Evolutionary conservation across 805 yeast species (phyloP).

Genomic region (Ogataea paraovalis): DNA sequence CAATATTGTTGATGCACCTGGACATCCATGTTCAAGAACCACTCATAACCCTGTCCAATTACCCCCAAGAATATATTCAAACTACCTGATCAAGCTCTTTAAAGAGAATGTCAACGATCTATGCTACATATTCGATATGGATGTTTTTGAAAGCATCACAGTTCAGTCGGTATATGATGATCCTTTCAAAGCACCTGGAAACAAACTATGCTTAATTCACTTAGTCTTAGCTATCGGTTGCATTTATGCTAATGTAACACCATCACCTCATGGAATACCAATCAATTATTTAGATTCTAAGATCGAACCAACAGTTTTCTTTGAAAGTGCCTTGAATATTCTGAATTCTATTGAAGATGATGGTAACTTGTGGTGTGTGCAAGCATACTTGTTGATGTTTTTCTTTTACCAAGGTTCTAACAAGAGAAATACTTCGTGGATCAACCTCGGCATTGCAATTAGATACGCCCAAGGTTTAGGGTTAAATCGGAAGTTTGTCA

Average conservation of each 20-base stretch:
- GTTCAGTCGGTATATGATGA: conserved; percentile 31
- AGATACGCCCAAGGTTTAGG: conserved; percentile 42
- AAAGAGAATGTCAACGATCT: conserved; percentile 37
- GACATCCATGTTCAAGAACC: conserved; percentile 11
- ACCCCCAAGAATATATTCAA: conserved; percentile 30
- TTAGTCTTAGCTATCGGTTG: conserved; percentile 40
- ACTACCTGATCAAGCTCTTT: conserved; percentile 31
- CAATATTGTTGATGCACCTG: conserved; percentile 35
- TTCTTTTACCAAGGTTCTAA: conserved; percentile 39
- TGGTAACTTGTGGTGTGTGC: conserved; percentile 39
- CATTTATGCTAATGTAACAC: conserved; percentile 27
- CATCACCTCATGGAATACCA: conserved; percentile 5
- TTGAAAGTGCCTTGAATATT: conserved; percentile 32
- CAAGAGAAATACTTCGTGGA: conserved; percentile 40
- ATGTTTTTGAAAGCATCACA: conserved; percentile 27
- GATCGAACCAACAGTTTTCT: conserved; percentile 31
- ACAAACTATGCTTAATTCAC: conserved; percentile 33
- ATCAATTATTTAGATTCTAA: conserved; percentile 5
- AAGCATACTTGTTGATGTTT: conserved; percentile 36
- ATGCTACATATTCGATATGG: conserved; percentile 37
- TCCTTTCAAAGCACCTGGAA: conserved; percentile 25
- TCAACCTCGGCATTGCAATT: conserved; percentile 39
- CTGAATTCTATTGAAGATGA: conserved; percentile 34
- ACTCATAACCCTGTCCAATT: conserved; percentile 22
- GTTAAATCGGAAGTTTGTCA: conserved; percentile 35